phyloP scores from a whole-genome alignment of 2,329 filamentous ascomycete genomes.

The Arthroderma sp. region DNA sequence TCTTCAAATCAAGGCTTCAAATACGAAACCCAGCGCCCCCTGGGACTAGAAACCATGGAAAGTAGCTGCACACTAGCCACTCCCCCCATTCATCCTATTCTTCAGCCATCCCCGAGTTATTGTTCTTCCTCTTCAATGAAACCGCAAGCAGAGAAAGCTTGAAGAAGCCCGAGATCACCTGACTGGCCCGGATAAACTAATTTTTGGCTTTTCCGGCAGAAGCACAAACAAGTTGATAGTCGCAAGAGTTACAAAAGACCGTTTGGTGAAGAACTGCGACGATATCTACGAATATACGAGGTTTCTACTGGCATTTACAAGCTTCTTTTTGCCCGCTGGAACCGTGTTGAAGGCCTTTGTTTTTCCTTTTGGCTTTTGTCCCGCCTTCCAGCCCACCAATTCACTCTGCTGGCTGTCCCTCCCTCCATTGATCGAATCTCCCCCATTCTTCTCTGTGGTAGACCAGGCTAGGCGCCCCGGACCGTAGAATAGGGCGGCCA shows the following conservation, averaged over 20 bases:
- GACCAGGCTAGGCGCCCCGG: slow-evolving; percentile 2
- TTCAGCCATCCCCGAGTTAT: not conserved
- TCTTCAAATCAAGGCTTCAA: no score
- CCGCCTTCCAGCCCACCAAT: slow-evolving; percentile 1
- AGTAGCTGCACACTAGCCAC: not conserved
- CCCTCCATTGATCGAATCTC: not conserved
- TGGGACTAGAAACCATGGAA: not conserved
- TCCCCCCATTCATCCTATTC: not conserved
- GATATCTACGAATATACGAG: not conserved
- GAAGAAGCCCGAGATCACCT: not conserved
- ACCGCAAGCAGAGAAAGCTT: not conserved
- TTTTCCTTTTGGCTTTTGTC: not conserved
- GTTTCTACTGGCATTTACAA: not conserved
- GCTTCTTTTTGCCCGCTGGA: not conserved
- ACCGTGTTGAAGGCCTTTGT: not conserved
- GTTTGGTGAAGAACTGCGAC: not conserved
- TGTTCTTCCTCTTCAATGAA: slow-evolving; percentile 1
- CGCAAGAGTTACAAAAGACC: not conserved
- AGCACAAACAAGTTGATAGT: not conserved
- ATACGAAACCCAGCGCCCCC: no score
- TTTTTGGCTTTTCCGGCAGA: not conserved
- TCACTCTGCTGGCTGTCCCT: not conserved
- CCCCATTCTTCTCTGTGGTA: not conserved
- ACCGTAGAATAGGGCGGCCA: slow-evolving; percentile 15
- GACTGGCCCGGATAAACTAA: not conserved